Percentiles rank a stretch among this genome's conserved stretches.
These are phyloP conservation scores for Rhizophlyctis rosea DNA, from an alignment of 192 early-diverging fungal genomes.

Conservation along the genomic window DNA sequence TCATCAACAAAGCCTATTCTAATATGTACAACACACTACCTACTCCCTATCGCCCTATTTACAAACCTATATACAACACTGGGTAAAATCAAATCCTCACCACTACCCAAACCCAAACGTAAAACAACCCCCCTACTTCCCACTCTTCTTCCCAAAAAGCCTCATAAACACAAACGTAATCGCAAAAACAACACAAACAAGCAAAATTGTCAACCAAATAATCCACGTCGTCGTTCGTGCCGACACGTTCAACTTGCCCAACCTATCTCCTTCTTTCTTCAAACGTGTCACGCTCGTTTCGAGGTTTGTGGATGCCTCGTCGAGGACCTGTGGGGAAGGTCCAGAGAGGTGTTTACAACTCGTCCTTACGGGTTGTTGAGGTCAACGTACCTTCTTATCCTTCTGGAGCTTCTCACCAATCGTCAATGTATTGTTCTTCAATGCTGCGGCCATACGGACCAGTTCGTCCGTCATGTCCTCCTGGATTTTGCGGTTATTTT, in stretches of 20 bases:
- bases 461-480: constrained; percentile 27
- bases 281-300: constrained; percentile 10
- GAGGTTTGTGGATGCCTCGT: constrained; percentile 14
- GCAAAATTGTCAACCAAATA: constrained; percentile 17
- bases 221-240: constrained; percentile 26
- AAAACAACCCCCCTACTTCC: too few species aligned
- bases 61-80: too few species aligned
- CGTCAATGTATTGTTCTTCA: constrained; percentile 16
- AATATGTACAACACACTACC: too few species aligned
- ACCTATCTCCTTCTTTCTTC: constrained; percentile 8
- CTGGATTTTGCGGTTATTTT: constrained; percentile 15
- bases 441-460: constrained; percentile 7
- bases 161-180: constrained; percentile 26
- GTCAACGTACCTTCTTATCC: constrained; percentile 12
- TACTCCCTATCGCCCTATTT: too few species aligned
- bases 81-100: too few species aligned
- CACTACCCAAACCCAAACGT: too few species aligned
- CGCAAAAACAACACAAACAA: constrained; percentile 23
- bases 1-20: too few species aligned
- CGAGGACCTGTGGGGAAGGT: constrained; percentile 12
- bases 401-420: constrained; percentile 21
- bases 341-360: background rate
- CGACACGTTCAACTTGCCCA: constrained; percentile 10
- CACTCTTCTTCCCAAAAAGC: constrained; percentile 15
- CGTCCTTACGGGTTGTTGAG: background rate